Percentiles rank a stretch among this genome's conserved stretches.
phyloP scores from a whole-genome alignment of 1,139 yeast genomes.

The Diutina neorugosa region DNA sequence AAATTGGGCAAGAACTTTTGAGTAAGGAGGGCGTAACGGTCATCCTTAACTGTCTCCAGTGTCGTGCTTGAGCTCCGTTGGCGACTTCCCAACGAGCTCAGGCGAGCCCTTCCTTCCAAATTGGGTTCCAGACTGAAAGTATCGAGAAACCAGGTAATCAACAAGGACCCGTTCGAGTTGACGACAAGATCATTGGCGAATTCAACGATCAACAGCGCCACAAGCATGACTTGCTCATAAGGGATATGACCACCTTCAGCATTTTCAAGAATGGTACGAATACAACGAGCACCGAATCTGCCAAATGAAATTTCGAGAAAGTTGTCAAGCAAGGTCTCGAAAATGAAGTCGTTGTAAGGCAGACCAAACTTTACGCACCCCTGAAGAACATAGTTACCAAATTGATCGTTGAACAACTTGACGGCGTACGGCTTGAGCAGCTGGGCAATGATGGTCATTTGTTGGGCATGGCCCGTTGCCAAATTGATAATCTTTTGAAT shows the following conservation, averaged over 20 bases:
- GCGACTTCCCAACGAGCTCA: constrained; percentile 31
- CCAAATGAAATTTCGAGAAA: constrained; percentile 79
- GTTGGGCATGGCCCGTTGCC: constrained; percentile 46
- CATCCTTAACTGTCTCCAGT: constrained; percentile 11
- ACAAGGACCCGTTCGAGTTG: constrained; percentile 78
- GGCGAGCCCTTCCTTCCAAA: constrained; percentile 7
- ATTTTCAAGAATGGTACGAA: constrained; percentile 84
- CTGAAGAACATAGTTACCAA: constrained; percentile 92
- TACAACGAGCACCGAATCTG: constrained; percentile 91
- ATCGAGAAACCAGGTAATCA: constrained; percentile 91
- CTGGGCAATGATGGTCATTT: constrained; percentile 54
- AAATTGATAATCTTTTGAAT: constrained; percentile 89
- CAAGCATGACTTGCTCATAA: constrained; percentile 55
- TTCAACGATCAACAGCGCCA: constrained; percentile 72
- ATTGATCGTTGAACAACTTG: constrained; percentile 84
- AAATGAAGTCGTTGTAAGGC: constrained; percentile 82
- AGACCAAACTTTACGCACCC: constrained; percentile 84
- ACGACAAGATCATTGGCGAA: constrained; percentile 73
- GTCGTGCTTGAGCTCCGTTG: constrained; percentile 5
- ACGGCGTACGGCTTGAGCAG: constrained; percentile 75
- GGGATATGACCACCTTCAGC: constrained; percentile 34
- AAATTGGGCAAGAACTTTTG: constrained; percentile 52
- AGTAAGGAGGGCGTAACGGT: constrained; percentile 22
- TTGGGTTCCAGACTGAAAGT: constrained; percentile 35
- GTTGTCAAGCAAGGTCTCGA: constrained; percentile 69